phyloP scores from a whole-genome alignment of 148 eudicot genomes.

The Chenopodium quinoa region DNA sequence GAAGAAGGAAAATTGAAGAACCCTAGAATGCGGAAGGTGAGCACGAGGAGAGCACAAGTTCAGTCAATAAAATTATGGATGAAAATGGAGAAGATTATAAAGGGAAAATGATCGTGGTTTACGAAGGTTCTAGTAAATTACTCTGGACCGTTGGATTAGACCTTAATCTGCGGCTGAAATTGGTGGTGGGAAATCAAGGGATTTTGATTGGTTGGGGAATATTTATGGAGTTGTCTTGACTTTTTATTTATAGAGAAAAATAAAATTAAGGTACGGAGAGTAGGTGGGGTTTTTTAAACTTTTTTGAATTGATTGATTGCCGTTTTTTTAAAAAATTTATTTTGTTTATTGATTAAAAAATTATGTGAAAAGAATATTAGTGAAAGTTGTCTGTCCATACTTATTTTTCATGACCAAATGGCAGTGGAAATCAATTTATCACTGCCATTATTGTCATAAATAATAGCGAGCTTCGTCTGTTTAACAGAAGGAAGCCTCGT shows the following conservation, averaged over 20 bases:
- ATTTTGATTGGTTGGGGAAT: constrained; percentile 14
- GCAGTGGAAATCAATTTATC: too few species aligned
- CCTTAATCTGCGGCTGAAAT: constrained; percentile 21
- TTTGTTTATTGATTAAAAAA: background rate
- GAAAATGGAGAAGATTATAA: constrained; percentile 2
- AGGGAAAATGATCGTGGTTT: background rate
- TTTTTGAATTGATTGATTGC: background rate
- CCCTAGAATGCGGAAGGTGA: background rate
- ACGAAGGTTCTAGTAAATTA: constrained; percentile 34
- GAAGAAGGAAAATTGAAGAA: background rate
- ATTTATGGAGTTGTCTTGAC: background rate
- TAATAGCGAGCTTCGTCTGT: too few species aligned
- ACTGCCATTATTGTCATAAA: too few species aligned
- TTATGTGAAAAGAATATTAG: constrained; percentile 12
- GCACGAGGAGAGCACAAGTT: constrained; percentile 7
- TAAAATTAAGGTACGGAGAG: background rate
- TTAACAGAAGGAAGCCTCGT: too few species aligned
- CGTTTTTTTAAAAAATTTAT: background rate
- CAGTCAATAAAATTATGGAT: background rate
- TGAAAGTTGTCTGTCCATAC: background rate
- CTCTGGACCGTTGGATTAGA: constrained; percentile 27
- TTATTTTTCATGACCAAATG: background rate
- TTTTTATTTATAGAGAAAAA: background rate
- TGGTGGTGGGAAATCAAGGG: background rate
- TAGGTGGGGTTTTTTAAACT: background rate